These are phyloP conservation scores for Fibroporia radiculosa DNA, from an alignment of 768 basidiomycete genomes.

Conservation along the genomic window DNA sequence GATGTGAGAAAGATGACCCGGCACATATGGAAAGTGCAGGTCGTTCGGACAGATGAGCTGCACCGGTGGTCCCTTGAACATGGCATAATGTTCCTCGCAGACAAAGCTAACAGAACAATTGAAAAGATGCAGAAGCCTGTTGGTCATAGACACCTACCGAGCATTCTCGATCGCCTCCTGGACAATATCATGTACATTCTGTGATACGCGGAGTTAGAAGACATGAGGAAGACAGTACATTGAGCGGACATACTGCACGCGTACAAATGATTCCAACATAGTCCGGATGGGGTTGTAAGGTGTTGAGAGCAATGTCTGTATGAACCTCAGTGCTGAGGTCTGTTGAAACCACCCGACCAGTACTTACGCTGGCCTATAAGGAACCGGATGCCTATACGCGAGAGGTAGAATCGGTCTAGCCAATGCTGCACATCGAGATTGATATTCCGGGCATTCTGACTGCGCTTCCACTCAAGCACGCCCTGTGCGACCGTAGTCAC, in stretches of 20 bases:
- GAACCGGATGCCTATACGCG: slow-evolving; percentile 92
- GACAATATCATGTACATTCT: slow-evolving; percentile 96
- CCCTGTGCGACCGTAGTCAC: slow-evolving; percentile 97
- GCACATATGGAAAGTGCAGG: slow-evolving; percentile 90
- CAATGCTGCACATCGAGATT: slow-evolving; percentile 89
- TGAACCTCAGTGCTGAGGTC: background rate
- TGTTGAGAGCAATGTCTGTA: slow-evolving; percentile 89
- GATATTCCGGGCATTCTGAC: slow-evolving; percentile 59
- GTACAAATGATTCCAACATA: slow-evolving; percentile 99
- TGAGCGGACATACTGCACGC: slow-evolving; percentile 54
- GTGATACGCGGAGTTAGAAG: slow-evolving; percentile 4
- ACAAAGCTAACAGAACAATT: slow-evolving; percentile 41
- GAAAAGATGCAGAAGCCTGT: background rate
- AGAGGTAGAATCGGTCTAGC: slow-evolving; percentile 96
- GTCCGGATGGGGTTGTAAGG: slow-evolving; percentile 78
- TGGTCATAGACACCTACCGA: slow-evolving; percentile 20
- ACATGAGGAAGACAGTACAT: background rate
- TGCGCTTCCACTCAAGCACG: slow-evolving; percentile 91
- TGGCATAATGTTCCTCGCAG: slow-evolving; percentile 90
- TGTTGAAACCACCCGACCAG: background rate
- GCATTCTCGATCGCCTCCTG: slow-evolving; percentile 99
- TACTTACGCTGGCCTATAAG: slow-evolving; percentile 85
- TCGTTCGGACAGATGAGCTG: slow-evolving; percentile 89
- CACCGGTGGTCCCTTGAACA: slow-evolving; percentile 94
- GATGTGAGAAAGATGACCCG: slow-evolving; percentile 94